These are phyloP conservation scores for Cenchrus americanus DNA, from an alignment of 176 grass and related monocot species.

Conservation along the genomic window DNA sequence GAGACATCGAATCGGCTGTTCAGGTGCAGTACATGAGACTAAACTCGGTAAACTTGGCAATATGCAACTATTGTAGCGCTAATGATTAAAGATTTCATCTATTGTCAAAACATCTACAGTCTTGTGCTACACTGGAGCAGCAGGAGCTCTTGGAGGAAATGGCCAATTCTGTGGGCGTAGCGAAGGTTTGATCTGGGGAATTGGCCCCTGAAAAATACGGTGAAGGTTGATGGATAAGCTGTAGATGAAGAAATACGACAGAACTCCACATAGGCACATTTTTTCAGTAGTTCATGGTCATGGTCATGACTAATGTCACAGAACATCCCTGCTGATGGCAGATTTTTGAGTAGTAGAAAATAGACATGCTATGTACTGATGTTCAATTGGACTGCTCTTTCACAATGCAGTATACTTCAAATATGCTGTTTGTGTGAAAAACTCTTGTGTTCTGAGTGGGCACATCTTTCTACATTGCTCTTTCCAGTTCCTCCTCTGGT, in stretches of 20 bases:
- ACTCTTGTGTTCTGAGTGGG: background rate
- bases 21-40: conserved; percentile 54
- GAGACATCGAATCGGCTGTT: conserved; percentile 80
- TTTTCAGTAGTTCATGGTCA: conserved; percentile 4
- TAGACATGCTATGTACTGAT: conserved; percentile 16
- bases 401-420: background rate
- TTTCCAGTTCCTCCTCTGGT: background rate
- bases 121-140: conserved; percentile 80
- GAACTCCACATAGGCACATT: background rate
- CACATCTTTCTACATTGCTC: background rate
- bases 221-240: conserved; percentile 17
- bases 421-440: background rate
- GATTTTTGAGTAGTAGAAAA: conserved; percentile 35
- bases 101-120: conserved; percentile 39
- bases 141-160: conserved; percentile 94
- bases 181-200: conserved; percentile 23
- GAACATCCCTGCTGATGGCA: conserved; percentile 10
- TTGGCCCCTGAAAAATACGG: background rate
- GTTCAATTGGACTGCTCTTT: background rate
- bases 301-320: conserved; percentile 19
- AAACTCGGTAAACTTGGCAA: conserved; percentile 13
- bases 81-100: conserved; percentile 9
- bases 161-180: conserved; percentile 49
- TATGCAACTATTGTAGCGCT: background rate
- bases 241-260: conserved; percentile 16